A percentile compares a stretch with the other conserved stretches of the same genome.
phyloP scores from a whole-genome alignment of 495 filamentous ascomycete species.

The Aspergillus saccharolyticus region DNA sequence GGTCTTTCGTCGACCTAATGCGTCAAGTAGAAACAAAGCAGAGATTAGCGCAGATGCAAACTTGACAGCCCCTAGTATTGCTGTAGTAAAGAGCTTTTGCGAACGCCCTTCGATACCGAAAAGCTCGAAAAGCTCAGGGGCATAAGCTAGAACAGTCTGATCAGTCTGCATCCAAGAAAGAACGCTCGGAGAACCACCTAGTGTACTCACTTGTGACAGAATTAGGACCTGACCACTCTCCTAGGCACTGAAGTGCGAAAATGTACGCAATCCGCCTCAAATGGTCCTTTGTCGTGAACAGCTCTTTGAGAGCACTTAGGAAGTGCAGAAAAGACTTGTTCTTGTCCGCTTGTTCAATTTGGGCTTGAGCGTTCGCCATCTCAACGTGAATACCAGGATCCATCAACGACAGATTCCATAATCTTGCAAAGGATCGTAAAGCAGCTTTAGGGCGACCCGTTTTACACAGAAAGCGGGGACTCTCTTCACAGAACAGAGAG shows the following conservation, averaged over 20 bases:
- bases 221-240: constrained; percentile 59
- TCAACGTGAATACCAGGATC: constrained; percentile 48
- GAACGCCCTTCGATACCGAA: constrained; percentile 54
- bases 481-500: constrained; percentile 50
- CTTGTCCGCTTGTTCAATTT: constrained; percentile 46
- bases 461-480: constrained; percentile 55
- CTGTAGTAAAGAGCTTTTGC: constrained; percentile 56
- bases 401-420: constrained; percentile 45
- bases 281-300: constrained; percentile 47
- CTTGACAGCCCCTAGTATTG: constrained; percentile 61
- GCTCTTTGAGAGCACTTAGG: constrained; percentile 43
- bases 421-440: constrained; percentile 38
- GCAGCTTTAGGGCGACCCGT: constrained; percentile 29
- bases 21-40: constrained; percentile 59
- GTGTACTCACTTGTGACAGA: constrained; percentile 34
- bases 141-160: constrained; percentile 45
- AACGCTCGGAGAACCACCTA: not conserved
- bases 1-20: constrained; percentile 57
- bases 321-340: constrained; percentile 39
- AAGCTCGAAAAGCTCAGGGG: constrained; percentile 54
- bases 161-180: not conserved
- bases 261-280: constrained; percentile 49
- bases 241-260: constrained; percentile 48
- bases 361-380: constrained; percentile 43
- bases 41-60: constrained; percentile 53